phyloP scores from a whole-genome alignment of 306 rosid genomes.

The Lathyrus oleraceus region DNA sequence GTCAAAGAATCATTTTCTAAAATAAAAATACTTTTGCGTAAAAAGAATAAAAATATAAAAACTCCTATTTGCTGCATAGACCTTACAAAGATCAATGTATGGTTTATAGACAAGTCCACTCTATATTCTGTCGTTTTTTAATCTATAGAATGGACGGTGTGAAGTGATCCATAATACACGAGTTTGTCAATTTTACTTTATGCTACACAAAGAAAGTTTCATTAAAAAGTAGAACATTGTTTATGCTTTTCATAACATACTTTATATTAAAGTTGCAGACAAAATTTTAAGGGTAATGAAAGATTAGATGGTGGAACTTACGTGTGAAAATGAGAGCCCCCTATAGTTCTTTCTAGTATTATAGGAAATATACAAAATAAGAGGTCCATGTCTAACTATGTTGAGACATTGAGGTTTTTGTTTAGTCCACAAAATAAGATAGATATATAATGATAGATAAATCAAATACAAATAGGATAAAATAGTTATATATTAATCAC shows the following conservation, averaged over 20 bases:
- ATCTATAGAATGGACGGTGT: constrained; percentile 42
- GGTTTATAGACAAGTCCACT: background rate
- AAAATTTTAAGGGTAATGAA: background rate
- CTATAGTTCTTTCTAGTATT: background rate
- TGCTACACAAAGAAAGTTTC: background rate
- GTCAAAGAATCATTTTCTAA: background rate
- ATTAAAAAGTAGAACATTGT: background rate
- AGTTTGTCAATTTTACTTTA: constrained; percentile 9
- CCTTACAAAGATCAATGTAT: constrained; percentile 11
- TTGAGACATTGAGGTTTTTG: background rate
- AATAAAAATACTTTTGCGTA: background rate
- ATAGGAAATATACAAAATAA: background rate
- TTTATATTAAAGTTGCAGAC: background rate
- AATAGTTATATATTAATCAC: too few species aligned
- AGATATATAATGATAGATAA: too few species aligned
- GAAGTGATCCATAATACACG: constrained; percentile 20
- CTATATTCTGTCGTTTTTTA: constrained; percentile 6
- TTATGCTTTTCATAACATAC: background rate
- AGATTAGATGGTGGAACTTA: constrained; percentile 20
- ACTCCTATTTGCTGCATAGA: constrained; percentile 10
- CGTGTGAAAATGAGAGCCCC: background rate
- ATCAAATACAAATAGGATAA: too few species aligned
- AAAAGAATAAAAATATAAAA: background rate
- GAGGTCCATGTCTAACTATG: background rate
- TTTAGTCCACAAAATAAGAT: too few species aligned